These are phyloP conservation scores for Simplicillium sp. DNA, from an alignment of 2,329 filamentous ascomycete species.

Conservation along the genomic window DNA sequence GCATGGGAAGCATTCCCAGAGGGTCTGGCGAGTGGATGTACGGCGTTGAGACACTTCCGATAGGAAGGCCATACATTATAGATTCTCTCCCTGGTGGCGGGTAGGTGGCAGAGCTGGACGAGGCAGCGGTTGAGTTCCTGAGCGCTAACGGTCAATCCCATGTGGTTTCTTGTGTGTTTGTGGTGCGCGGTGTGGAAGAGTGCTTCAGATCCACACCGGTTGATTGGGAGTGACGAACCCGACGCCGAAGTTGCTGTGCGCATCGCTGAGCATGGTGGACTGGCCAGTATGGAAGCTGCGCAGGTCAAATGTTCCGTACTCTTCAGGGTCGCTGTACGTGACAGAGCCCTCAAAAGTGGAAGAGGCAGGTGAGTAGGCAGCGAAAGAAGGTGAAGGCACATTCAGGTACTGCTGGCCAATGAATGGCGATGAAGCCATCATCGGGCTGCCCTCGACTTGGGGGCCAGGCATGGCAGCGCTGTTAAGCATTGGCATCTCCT, in stretches of 20 bases:
- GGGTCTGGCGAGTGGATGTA: slow-evolving; percentile 28
- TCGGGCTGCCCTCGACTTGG: slow-evolving; percentile 41
- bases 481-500: slow-evolving; percentile 48
- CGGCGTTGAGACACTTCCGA: slow-evolving; percentile 21
- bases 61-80: slow-evolving; percentile 23
- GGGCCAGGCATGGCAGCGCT: slow-evolving; percentile 32
- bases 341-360: slow-evolving; percentile 55
- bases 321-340: slow-evolving; percentile 53
- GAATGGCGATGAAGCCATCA: slow-evolving; percentile 47
- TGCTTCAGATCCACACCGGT: slow-evolving; percentile 49
- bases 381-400: slow-evolving; percentile 53
- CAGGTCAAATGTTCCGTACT: slow-evolving; percentile 41
- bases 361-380: slow-evolving; percentile 51
- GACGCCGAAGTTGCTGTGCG: slow-evolving; percentile 30
- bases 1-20: slow-evolving; percentile 32
- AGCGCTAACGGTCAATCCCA: slow-evolving; percentile 42
- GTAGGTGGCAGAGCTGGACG: slow-evolving; percentile 33
- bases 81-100: slow-evolving; percentile 32
- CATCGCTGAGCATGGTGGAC: slow-evolving; percentile 35
- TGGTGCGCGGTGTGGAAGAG: slow-evolving; percentile 19
- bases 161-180: slow-evolving; percentile 28
- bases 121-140: slow-evolving; percentile 28
- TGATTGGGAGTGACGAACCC: slow-evolving; percentile 57
- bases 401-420: slow-evolving; percentile 47
- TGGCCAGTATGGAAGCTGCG: slow-evolving; percentile 30